Percentiles rank a stretch among this genome's conserved stretches.
Evolutionary conservation across 2,329 filamentous ascomycete species (phyloP).

Genomic region (Phialophora verrucosa): DNA sequence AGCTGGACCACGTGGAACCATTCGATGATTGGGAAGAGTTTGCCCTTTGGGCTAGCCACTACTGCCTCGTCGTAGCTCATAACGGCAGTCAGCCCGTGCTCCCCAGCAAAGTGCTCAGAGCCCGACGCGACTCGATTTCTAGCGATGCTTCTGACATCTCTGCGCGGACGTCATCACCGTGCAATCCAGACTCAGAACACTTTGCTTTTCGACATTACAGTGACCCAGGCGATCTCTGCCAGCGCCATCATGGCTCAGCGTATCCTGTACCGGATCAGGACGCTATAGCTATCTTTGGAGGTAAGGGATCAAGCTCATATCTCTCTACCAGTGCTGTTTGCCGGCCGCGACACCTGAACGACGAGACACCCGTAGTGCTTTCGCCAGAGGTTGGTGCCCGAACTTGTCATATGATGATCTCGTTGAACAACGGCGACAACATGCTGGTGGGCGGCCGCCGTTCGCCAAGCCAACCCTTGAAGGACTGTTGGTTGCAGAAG

Average conservation of each 20-base stretch:
- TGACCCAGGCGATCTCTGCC: constrained; percentile 51
- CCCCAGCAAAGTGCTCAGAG: constrained; percentile 19
- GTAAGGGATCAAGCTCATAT: constrained; percentile 55
- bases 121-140: constrained; percentile 31
- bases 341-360: constrained; percentile 25
- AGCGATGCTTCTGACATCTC: constrained; percentile 38
- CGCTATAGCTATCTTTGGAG: constrained; percentile 49
- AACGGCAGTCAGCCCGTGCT: constrained; percentile 31
- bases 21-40: constrained; percentile 98
- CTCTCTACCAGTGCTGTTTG: constrained; percentile 52
- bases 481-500: constrained; percentile 77
- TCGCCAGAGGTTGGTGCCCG: constrained; percentile 51
- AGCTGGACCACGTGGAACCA: constrained; percentile 74
- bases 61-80: constrained; percentile 63
- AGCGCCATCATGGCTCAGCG: constrained; percentile 66
- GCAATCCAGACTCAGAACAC: constrained; percentile 28
- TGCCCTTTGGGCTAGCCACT: constrained; percentile 80
- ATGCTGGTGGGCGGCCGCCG: constrained; percentile 77
- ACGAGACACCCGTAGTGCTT: constrained; percentile 50
- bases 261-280: constrained; percentile 47
- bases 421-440: constrained; percentile 62
- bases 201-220: constrained; percentile 44
- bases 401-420: constrained; percentile 78
- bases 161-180: constrained; percentile 36
- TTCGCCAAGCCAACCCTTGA: constrained; percentile 71